A percentile compares a stretch with the other conserved stretches of the same genome.
These are phyloP conservation scores for Apiospora marii DNA, from an alignment of 2,329 filamentous ascomycete species.

Conservation along the genomic window DNA sequence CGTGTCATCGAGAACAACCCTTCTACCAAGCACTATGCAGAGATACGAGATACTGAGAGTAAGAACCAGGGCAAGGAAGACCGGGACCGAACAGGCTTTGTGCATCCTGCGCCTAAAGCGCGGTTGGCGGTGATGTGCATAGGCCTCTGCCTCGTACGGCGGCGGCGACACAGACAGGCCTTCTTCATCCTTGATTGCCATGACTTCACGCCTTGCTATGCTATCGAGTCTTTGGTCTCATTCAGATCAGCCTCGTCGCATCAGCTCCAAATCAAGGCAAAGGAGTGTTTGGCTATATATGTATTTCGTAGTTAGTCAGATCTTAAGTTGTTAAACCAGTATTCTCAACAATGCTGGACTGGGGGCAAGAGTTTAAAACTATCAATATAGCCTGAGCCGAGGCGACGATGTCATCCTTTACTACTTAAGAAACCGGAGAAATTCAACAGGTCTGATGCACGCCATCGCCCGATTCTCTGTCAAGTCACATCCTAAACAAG, in stretches of 20 bases:
- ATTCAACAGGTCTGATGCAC: background rate
- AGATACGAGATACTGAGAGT: constrained; percentile 15
- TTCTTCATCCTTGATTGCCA: background rate
- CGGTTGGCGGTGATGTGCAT: constrained; percentile 12
- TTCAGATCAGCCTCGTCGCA: background rate
- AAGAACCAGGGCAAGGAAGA: constrained; percentile 18
- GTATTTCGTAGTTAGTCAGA: background rate
- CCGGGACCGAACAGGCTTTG: constrained; percentile 22
- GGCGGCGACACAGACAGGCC: constrained; percentile 13
- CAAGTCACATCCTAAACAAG: background rate
- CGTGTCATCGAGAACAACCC: background rate
- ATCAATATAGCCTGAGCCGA: background rate
- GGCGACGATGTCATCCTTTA: background rate
- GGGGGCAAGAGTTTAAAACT: background rate
- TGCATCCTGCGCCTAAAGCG: constrained; percentile 5
- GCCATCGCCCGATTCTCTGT: background rate
- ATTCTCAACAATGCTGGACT: background rate
- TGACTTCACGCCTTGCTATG: background rate
- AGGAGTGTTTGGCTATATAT: background rate
- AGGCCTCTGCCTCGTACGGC: constrained; percentile 26
- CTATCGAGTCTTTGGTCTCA: background rate
- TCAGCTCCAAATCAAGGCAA: background rate
- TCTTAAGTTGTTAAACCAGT: no score
- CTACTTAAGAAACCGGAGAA: background rate
- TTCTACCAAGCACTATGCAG: constrained; percentile 13